Conservation (phyloP, 352 stramenopile genomes). For the Phytopythium cucurbitacearum region DNA sequence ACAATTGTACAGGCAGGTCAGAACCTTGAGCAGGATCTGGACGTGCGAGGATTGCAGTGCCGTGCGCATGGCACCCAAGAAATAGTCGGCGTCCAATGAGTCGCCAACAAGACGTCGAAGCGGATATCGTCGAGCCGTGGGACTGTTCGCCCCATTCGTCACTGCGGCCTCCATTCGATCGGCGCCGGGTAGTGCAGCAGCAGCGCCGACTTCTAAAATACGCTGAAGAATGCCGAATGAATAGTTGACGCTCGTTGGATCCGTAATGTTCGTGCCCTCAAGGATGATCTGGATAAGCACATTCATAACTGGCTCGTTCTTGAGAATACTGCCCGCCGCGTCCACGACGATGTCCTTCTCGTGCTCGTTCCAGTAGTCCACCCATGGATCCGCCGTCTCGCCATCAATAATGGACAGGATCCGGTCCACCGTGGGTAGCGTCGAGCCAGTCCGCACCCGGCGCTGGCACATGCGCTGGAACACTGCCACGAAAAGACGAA, state of each 20-base stretch:
- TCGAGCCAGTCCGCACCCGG: slow-evolving; percentile 34
- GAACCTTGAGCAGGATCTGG: slow-evolving; percentile 81
- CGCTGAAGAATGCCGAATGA: slow-evolving; percentile 76
- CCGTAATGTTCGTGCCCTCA: slow-evolving; percentile 80
- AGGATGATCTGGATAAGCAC: slow-evolving; percentile 77
- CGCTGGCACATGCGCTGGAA: slow-evolving; percentile 81
- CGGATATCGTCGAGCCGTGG: slow-evolving; percentile 2
- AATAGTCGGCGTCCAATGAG: slow-evolving; percentile 70
- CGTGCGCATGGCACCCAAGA: slow-evolving; percentile 60
- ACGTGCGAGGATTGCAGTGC: slow-evolving; percentile 73
- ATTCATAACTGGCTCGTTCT: slow-evolving; percentile 66
- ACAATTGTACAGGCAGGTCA: slow-evolving; percentile 84
- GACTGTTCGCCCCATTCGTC: slow-evolving; percentile 1
- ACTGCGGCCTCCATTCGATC: slow-evolving; percentile 12
- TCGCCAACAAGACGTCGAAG: slow-evolving; percentile 28
- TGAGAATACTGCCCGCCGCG: slow-evolving; percentile 50
- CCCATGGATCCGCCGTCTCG: slow-evolving; percentile 52
- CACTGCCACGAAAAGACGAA: slow-evolving; percentile 59
- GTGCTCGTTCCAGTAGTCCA: slow-evolving; percentile 67
- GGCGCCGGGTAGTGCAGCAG: slow-evolving; percentile 27
- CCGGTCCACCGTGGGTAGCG: slow-evolving; percentile 42
- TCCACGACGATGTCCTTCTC: slow-evolving; percentile 58
- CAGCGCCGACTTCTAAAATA: slow-evolving; percentile 56
- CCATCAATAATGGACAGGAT: slow-evolving; percentile 61
- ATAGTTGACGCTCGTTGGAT: slow-evolving; percentile 81